A percentile compares a stretch with the other conserved stretches of the same genome.
phyloP scores from a whole-genome alignment of 306 rosid genomes.

The Fragaria vesca region DNA sequence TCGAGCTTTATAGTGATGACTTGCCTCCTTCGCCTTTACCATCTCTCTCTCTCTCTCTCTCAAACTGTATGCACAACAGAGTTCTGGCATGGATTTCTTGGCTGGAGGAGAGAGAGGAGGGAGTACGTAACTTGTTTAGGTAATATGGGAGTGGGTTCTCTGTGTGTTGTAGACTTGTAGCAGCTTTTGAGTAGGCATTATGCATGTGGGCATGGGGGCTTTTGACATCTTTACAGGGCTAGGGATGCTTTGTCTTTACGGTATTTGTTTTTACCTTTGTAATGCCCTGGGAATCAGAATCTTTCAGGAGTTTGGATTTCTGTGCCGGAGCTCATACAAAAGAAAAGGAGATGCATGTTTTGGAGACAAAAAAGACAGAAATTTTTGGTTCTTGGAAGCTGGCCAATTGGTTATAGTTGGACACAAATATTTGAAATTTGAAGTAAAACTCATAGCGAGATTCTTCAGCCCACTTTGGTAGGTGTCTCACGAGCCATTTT shows the following conservation, averaged over 20 bases:
- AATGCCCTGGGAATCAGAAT: slow-evolving; percentile 28
- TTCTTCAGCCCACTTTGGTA: no score
- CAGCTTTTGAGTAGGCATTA: slow-evolving; percentile 7
- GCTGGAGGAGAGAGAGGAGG: background rate
- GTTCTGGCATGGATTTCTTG: slow-evolving; percentile 16
- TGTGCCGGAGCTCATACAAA: background rate
- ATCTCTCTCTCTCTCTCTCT: background rate
- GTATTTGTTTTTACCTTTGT: slow-evolving; percentile 20
- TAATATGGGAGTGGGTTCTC: slow-evolving; percentile 8
- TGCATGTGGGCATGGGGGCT: no score
- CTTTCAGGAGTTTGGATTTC: slow-evolving; percentile 11
- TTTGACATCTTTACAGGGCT: background rate
- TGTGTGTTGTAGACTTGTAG: background rate
- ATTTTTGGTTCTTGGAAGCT: background rate
- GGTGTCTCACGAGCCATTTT: no score
- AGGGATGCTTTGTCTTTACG: slow-evolving; percentile 21
- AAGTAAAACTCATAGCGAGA: no score
- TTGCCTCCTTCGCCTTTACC: background rate
- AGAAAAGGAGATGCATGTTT: background rate
- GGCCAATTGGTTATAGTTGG: background rate
- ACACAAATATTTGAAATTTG: no score
- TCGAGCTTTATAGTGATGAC: slow-evolving; percentile 13
- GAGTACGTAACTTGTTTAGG: background rate
- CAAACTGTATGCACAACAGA: background rate
- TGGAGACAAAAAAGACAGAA: background rate